phyloP scores from a whole-genome alignment of 257 asterid species.

The Rauvolfia tetraphylla region DNA sequence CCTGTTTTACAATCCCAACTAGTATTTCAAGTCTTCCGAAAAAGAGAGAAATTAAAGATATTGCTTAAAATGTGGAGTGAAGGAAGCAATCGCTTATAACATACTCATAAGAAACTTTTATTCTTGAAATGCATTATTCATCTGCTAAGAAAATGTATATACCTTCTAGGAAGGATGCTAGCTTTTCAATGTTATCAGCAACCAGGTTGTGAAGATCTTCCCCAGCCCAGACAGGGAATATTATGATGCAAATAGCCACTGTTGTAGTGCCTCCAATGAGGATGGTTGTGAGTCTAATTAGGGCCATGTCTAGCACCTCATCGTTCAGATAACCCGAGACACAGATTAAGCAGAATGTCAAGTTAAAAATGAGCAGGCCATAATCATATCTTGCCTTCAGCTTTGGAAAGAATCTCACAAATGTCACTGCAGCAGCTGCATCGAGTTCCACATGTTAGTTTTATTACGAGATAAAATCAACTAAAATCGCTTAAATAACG shows the following conservation, averaged over 20 bases:
- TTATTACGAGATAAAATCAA: background rate
- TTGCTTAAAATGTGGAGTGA: no score
- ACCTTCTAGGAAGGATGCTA: slow-evolving; percentile 60
- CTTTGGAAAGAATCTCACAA: slow-evolving; percentile 50
- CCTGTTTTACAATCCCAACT: slow-evolving; percentile 28
- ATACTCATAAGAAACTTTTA: background rate
- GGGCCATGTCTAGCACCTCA: slow-evolving; percentile 47
- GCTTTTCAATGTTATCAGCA: slow-evolving; percentile 57
- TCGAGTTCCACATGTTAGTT: background rate
- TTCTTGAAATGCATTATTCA: background rate
- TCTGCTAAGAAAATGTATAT: background rate
- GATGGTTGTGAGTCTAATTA: slow-evolving; percentile 49
- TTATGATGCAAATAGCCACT: slow-evolving; percentile 35
- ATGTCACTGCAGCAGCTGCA: slow-evolving; percentile 55
- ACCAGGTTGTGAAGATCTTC: slow-evolving; percentile 54
- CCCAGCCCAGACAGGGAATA: slow-evolving; percentile 82
- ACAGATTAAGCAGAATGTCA: slow-evolving; percentile 52
- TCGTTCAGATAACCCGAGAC: slow-evolving; percentile 62
- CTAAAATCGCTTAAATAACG: background rate
- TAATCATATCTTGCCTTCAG: slow-evolving; percentile 71
- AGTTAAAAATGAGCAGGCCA: slow-evolving; percentile 57
- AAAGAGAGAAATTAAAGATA: no score
- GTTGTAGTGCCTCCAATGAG: slow-evolving; percentile 49
- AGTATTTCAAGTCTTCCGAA: background rate
- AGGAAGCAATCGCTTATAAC: no score